Percentiles rank a stretch among this genome's conserved stretches.
Conservation (phyloP, 306 rosid genomes). For the Prunus padus region DNA sequence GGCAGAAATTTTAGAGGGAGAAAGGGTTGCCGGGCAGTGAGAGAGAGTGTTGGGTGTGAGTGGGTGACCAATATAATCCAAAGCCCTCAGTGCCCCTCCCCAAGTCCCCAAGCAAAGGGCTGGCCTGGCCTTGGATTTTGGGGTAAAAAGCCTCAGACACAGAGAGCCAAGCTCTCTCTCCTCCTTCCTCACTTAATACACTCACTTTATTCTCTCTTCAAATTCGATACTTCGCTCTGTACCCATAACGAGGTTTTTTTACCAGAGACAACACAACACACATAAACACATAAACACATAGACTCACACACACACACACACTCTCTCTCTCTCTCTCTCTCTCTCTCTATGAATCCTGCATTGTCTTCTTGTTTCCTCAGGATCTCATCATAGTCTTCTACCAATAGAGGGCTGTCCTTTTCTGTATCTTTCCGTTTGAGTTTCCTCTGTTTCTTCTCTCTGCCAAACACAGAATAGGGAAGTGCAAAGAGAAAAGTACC, state of each 20-base stretch:
- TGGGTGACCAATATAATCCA: slow-evolving; percentile 54
- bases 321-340: slow-evolving; percentile 13
- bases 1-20: slow-evolving; percentile 34
- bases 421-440: slow-evolving; percentile 22
- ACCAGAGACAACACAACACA: slow-evolving; percentile 4
- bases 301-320: not conserved
- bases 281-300: not conserved
- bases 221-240: slow-evolving; percentile 65
- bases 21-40: not conserved
- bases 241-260: slow-evolving; percentile 60
- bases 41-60: slow-evolving; percentile 29
- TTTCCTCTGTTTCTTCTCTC: slow-evolving; percentile 22
- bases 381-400: slow-evolving; percentile 37
- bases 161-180: slow-evolving; percentile 28
- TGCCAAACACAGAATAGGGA: slow-evolving; percentile 13
- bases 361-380: slow-evolving; percentile 46
- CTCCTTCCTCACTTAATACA: not conserved
- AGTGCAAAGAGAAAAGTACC: slow-evolving; percentile 15
- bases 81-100: slow-evolving; percentile 16
- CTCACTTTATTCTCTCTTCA: slow-evolving; percentile 69
- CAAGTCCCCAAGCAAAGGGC: slow-evolving; percentile 58
- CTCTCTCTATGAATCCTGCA: slow-evolving; percentile 34
- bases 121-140: slow-evolving; percentile 65
- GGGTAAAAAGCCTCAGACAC: slow-evolving; percentile 51
- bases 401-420: slow-evolving; percentile 26